Evolutionary conservation across 345 rosid genomes (phyloP), one percentile per base, ranked within the genome.

Genomic region (Melaleuca alternifolia): DNA sequence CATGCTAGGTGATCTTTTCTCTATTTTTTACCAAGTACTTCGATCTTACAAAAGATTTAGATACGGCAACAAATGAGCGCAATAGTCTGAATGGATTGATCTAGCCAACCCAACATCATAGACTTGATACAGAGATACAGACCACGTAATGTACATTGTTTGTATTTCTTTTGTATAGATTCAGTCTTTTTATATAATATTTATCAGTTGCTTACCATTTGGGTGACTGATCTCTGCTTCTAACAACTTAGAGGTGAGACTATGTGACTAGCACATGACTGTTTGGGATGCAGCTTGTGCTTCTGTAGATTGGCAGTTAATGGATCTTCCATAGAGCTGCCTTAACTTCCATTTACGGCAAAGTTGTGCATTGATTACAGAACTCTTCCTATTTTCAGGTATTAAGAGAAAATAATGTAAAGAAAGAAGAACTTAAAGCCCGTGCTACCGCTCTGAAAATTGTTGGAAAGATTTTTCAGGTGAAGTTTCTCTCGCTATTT

Each of bases 391-490:
- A 37, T 51, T 84, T 61, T 53, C 57, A 97, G 99, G 97, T 95
- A 20, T 89, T 97, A 62, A 91, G 89, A 52, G 99, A 96, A 84
- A 93, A 86, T 84, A 91, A 93, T 89, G 87, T 92, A 18, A 92
- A 90, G 89, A 97, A 91, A 59, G 99, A 96, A 52, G 98, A 94
- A 71, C 94, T 96, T 20, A 95, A 91, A 91, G 94, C 95, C 76
- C 91, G 98, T 11, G 95, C 98, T 26, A 52, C 88, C 59, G 99
- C 97, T 84, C 90, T 97, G 50, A 95, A 95, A 90, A 86, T 89
- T 89, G 94, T 97, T 41, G 99, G 99, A 18, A 97, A 94, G 89
- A 87, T 90, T 76, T 97, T 97, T 62, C 98, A 96, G 99, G 99
- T 95, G 87, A 83, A 26, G 23, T 48, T 15, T 81, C 54, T 88